phyloP scores from a whole-genome alignment of 2,329 filamentous ascomycete genomes.

The Septoria petroselini region DNA sequence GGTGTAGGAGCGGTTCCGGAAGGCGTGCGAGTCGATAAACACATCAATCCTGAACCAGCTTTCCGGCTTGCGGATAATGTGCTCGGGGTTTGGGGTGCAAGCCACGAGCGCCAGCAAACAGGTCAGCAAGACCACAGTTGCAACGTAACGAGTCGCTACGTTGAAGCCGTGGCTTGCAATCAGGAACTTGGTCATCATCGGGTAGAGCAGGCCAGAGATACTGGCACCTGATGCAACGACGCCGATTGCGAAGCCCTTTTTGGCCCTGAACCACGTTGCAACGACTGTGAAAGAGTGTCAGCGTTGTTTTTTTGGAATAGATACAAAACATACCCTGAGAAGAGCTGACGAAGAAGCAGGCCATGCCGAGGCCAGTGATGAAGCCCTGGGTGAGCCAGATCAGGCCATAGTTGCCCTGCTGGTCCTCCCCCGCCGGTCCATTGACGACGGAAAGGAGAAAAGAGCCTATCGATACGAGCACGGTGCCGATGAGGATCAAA shows the following conservation, averaged over 20 bases:
- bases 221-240: constrained; percentile 52
- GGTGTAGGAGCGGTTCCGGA: constrained; percentile 44
- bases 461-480: constrained; percentile 45
- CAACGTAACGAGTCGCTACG: constrained; percentile 44
- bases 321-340: constrained; percentile 49
- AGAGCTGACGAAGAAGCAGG: constrained; percentile 52
- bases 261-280: constrained; percentile 50
- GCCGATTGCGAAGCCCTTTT: constrained; percentile 49
- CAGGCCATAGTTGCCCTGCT: constrained; percentile 41
- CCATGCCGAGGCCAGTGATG: constrained; percentile 49
- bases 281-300: constrained; percentile 39
- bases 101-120: constrained; percentile 44
- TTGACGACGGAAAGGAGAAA: constrained; percentile 46
- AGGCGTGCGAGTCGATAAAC: constrained; percentile 45
- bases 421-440: constrained; percentile 36
- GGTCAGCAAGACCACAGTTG: constrained; percentile 42
- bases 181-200: constrained; percentile 47
- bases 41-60: constrained; percentile 40
- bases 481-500: constrained; percentile 43
- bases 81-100: constrained; percentile 45
- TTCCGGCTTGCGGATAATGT: constrained; percentile 40
- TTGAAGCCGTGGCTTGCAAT: constrained; percentile 47
- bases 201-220: constrained; percentile 44
- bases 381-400: constrained; percentile 51
- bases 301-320: too few species aligned